phyloP scores from a whole-genome alignment of 106 monocot genomes.

The Acanthochlamys bracteata region DNA sequence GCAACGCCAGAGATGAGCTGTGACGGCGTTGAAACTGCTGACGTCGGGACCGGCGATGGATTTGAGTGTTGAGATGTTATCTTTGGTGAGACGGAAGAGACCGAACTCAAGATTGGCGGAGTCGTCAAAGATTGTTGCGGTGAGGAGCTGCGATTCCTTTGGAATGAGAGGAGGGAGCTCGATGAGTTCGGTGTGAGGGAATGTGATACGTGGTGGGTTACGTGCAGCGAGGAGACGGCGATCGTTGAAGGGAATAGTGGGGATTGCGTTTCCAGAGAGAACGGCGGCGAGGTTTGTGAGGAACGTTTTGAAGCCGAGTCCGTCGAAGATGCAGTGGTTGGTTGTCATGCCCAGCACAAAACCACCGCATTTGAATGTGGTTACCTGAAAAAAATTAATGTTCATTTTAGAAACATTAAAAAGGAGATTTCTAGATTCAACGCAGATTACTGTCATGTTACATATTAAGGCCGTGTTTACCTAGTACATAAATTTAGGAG shows the following conservation, averaged over 20 bases:
- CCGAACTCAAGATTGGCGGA: slow-evolving; percentile 6
- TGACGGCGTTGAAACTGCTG: slow-evolving; percentile 23
- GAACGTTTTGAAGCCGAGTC: slow-evolving; percentile 23
- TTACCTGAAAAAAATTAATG: slow-evolving; percentile 34
- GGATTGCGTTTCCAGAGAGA: slow-evolving; percentile 8
- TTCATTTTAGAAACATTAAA: too few species aligned
- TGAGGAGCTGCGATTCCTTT: neutral
- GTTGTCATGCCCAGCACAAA: slow-evolving; percentile 33
- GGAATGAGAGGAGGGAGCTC: slow-evolving; percentile 2
- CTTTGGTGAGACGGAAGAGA: slow-evolving; percentile 24
- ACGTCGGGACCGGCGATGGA: neutral
- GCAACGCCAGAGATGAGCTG: slow-evolving; percentile 43
- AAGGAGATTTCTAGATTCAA: too few species aligned
- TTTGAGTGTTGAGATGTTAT: slow-evolving; percentile 31
- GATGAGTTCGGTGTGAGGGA: slow-evolving; percentile 38
- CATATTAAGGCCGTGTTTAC: too few species aligned
- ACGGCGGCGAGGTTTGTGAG: slow-evolving; percentile 41
- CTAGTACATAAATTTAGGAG: too few species aligned
- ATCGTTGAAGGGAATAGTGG: slow-evolving; percentile 21
- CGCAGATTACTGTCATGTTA: too few species aligned
- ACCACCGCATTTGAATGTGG: slow-evolving; percentile 47
- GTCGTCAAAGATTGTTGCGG: neutral
- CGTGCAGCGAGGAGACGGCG: slow-evolving; percentile 36
- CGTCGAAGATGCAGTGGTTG: slow-evolving; percentile 49
- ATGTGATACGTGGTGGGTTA: slow-evolving; percentile 33